Conservation (phyloP, 2,329 filamentous ascomycete species). For the Trichoderma koningiopsis region DNA sequence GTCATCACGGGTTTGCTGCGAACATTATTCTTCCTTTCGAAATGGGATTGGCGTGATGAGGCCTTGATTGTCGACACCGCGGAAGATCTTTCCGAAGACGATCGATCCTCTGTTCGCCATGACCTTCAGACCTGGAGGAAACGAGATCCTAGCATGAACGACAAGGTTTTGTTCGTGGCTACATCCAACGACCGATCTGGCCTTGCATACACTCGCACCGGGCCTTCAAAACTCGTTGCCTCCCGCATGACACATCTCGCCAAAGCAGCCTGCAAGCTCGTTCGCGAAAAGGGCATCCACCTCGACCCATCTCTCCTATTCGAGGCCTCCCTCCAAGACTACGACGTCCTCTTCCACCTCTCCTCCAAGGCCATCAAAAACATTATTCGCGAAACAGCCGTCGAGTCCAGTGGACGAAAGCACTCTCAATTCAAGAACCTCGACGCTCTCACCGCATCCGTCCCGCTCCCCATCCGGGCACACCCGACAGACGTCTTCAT, state of each 20-base stretch:
- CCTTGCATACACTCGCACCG: slow-evolving; percentile 72
- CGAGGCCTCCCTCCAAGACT: slow-evolving; percentile 71
- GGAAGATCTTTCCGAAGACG: slow-evolving; percentile 61
- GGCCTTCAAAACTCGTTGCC: slow-evolving; percentile 79
- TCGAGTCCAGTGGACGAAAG: slow-evolving; percentile 41
- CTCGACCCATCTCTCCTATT: slow-evolving; percentile 65
- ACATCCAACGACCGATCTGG: slow-evolving; percentile 78
- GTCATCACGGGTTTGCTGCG: slow-evolving; percentile 79
- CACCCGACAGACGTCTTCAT: slow-evolving; percentile 66
- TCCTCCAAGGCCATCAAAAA: slow-evolving; percentile 54
- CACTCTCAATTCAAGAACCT: slow-evolving; percentile 79
- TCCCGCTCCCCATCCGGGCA: slow-evolving; percentile 53
- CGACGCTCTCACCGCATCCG: slow-evolving; percentile 55
- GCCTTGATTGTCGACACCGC: slow-evolving; percentile 76
- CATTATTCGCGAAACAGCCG: slow-evolving; percentile 43
- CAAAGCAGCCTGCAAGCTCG: slow-evolving; percentile 68
- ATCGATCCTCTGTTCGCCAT: slow-evolving; percentile 65
- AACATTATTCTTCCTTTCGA: slow-evolving; percentile 74
- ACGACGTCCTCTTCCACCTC: slow-evolving; percentile 82
- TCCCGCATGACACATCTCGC: slow-evolving; percentile 81
- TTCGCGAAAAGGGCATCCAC: slow-evolving; percentile 54
- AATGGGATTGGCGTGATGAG: slow-evolving; percentile 89
- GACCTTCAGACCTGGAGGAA: slow-evolving; percentile 83
- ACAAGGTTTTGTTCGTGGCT: slow-evolving; percentile 76
- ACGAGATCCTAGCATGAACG: slow-evolving; percentile 86